Conservation (phyloP, 2,329 filamentous ascomycete species). For the Chrysosporium queenslandicum region DNA sequence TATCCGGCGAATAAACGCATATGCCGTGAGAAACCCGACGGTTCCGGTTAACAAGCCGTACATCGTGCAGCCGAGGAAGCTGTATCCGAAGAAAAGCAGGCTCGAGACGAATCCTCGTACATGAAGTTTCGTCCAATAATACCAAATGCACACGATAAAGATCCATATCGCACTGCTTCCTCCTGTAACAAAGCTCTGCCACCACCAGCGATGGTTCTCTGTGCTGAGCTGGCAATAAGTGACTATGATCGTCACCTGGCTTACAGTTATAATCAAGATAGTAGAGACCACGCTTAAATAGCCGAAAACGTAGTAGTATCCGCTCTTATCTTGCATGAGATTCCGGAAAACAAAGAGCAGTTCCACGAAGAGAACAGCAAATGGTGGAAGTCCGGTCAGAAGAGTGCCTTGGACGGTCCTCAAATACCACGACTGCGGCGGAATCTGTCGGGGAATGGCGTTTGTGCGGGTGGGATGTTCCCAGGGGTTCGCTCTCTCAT, state of each 20-base stretch:
- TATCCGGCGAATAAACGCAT: conserved; percentile 73
- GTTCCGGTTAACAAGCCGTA: conserved; percentile 76
- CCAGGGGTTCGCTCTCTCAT: conserved; percentile 56
- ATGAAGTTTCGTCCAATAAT: conserved; percentile 69
- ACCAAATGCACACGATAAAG: conserved; percentile 73
- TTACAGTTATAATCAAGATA: conserved; percentile 64
- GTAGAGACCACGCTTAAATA: conserved; percentile 65
- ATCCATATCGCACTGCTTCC: conserved; percentile 70
- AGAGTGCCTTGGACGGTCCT: conserved; percentile 54
- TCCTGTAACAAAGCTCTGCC: conserved; percentile 74
- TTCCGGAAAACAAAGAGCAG: conserved; percentile 79
- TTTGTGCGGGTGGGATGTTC: conserved; percentile 73
- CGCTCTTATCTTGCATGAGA: conserved; percentile 80
- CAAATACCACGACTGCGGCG: conserved; percentile 65
- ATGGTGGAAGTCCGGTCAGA: conserved; percentile 67
- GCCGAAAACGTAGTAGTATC: conserved; percentile 86
- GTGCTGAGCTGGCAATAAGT: conserved; percentile 74
- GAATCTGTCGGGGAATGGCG: conserved; percentile 61
- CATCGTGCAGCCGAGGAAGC: conserved; percentile 67
- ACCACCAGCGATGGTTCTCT: conserved; percentile 90
- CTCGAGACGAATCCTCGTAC: conserved; percentile 70
- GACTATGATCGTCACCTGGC: conserved; percentile 73
- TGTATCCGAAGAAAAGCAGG: conserved; percentile 77
- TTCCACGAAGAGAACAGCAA: conserved; percentile 81
- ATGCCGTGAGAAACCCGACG: conserved; percentile 72